A percentile compares a stretch with the other conserved stretches of the same genome.
Conservation (phyloP, 164 flowering plant species). For the Cinnamomum chago region DNA sequence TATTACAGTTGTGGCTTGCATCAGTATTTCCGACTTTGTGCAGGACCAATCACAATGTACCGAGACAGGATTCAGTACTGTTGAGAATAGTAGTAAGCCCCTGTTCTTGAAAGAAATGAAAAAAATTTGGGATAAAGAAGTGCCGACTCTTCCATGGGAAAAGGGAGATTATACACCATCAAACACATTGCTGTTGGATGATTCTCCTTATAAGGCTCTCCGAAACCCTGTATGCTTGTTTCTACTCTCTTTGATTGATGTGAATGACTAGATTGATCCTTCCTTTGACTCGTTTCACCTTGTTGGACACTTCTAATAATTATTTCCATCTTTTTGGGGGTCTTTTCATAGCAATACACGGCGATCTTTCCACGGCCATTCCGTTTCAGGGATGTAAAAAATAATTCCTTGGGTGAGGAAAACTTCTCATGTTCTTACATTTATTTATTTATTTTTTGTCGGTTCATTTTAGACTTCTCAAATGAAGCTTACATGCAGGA, state of each 20-base stretch:
- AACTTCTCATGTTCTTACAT: not conserved
- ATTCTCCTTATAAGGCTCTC: slow-evolving; percentile 89
- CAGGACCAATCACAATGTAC: slow-evolving; percentile 77
- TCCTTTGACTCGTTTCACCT: not conserved
- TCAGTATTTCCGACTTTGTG: not conserved
- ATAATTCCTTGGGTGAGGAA: slow-evolving; percentile 68
- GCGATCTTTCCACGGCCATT: slow-evolving; percentile 75
- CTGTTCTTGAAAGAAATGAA: slow-evolving; percentile 69
- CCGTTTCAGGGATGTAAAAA: slow-evolving; percentile 34
- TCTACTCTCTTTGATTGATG: not conserved
- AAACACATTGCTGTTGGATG: slow-evolving; percentile 85
- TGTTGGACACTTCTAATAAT: not conserved
- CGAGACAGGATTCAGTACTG: slow-evolving; percentile 41
- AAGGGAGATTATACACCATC: slow-evolving; percentile 62
- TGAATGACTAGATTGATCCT: not conserved
- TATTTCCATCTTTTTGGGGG: not conserved
- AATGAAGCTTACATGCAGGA: slow-evolving; percentile 34
- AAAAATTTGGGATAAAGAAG: slow-evolving; percentile 66
- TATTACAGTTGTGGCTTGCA: not conserved
- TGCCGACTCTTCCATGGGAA: slow-evolving; percentile 61
- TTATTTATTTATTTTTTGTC: not conserved
- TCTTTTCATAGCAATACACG: slow-evolving; percentile 45
- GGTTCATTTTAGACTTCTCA: not conserved
- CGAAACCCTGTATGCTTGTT: slow-evolving; percentile 66
- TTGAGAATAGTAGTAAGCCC: slow-evolving; percentile 64